Evolutionary conservation across 2,329 filamentous ascomycete genomes (phyloP).

Genomic region (Aureobasidium lini): DNA sequence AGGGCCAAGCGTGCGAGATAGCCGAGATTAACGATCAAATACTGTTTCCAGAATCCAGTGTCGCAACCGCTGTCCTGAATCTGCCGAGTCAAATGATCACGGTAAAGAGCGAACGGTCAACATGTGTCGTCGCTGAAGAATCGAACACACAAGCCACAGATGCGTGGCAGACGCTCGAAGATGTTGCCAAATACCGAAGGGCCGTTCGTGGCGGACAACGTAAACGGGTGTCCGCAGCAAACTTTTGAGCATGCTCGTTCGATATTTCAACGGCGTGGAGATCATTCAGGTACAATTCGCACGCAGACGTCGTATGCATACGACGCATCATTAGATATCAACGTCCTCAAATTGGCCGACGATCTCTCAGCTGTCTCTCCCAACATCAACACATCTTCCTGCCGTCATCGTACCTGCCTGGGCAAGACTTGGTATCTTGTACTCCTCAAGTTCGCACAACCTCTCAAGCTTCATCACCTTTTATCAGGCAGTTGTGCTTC

Average conservation of each 20-base stretch:
- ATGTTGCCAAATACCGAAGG: background rate
- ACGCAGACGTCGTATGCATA: background rate
- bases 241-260: background rate
- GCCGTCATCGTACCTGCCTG: too few relatives aligned
- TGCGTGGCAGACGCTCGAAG: background rate
- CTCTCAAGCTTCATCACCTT: background rate
- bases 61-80: too few relatives aligned
- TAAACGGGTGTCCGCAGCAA: background rate
- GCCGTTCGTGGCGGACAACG: background rate
- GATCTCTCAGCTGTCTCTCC: background rate
- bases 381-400: background rate
- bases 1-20: too few relatives aligned
- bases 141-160: background rate
- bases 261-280: conserved; percentile 5
- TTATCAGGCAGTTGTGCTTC: background rate
- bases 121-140: background rate
- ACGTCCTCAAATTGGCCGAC: conserved; percentile 1
- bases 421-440: too few relatives aligned
- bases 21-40: too few relatives aligned
- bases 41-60: too few relatives aligned
- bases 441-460: too few relatives aligned
- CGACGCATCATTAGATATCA: background rate
- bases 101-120: background rate
- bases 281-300: background rate
- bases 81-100: too few relatives aligned